A percentile compares a stretch with the other conserved stretches of the same genome.
phyloP scores from a whole-genome alignment of 2,329 filamentous ascomycete genomes.

The Penicillium sp. region DNA sequence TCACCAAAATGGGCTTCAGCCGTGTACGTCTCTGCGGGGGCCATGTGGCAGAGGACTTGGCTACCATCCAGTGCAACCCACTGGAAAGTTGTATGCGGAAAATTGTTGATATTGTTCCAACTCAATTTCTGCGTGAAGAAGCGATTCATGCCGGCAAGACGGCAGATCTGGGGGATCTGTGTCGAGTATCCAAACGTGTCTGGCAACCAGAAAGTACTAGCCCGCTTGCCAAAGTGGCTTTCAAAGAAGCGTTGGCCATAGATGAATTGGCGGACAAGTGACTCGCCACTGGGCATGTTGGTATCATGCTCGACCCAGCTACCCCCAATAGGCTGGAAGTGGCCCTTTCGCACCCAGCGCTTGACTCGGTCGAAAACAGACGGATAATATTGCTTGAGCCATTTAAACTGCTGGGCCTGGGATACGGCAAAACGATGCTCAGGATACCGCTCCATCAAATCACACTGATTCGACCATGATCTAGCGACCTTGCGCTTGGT shows the following conservation, averaged over 20 bases:
- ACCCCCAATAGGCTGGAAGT: conserved; percentile 92
- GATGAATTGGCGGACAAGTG: conserved; percentile 88
- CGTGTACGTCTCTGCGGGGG: conserved; percentile 92
- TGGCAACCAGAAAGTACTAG: conserved; percentile 93
- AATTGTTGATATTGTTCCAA: conserved; percentile 99
- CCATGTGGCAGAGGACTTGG: conserved; percentile 97
- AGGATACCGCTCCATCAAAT: conserved; percentile 91
- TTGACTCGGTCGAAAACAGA: conserved; percentile 89
- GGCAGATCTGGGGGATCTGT: conserved; percentile 90
- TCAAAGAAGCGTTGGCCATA: conserved; percentile 97
- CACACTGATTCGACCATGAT: conserved; percentile 96
- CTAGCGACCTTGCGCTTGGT: conserved; percentile 95
- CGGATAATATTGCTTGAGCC: conserved; percentile 89
- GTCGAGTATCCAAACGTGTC: conserved; percentile 98
- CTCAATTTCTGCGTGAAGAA: conserved; percentile 99
- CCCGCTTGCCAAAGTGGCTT: conserved; percentile 85
- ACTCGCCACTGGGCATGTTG: conserved; percentile 94
- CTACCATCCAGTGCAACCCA: conserved; percentile 96
- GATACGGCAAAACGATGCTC: conserved; percentile 92
- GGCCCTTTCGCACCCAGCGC: conserved; percentile 83
- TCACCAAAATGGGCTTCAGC: conserved; percentile 94
- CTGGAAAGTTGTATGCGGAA: conserved; percentile 98
- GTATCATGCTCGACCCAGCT: conserved; percentile 99
- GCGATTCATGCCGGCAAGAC: conserved; percentile 90
- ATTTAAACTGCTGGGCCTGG: conserved; percentile 97